These are phyloP conservation scores for Fragaria nilgerrensis DNA, from an alignment of 306 rosid genomes.

Conservation along the genomic window DNA sequence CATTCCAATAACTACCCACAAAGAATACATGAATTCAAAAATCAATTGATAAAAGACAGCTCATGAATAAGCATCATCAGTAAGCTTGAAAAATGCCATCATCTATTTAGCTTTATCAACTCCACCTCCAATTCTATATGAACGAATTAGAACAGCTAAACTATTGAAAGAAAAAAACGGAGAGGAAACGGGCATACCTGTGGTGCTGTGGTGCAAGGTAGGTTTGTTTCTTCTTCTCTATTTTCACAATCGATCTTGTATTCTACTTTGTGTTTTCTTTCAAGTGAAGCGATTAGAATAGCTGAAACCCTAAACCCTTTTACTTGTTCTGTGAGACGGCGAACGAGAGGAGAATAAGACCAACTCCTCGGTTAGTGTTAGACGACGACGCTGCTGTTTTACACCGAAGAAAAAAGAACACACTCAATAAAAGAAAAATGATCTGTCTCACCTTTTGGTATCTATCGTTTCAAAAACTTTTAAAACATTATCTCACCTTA, in stretches of 20 bases:
- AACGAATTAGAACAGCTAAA: background rate
- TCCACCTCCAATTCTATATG: background rate
- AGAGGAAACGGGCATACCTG: background rate
- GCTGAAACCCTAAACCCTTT: background rate
- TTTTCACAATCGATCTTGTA: background rate
- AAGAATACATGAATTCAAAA: background rate
- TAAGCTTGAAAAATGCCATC: background rate
- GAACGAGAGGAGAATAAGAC: no score
- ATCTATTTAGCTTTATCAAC: background rate
- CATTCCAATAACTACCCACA: no score
- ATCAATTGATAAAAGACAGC: background rate
- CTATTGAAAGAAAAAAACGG: background rate
- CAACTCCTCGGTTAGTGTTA: no score
- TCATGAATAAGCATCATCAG: background rate
- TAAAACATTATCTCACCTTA: no score
- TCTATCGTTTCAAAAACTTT: no score
- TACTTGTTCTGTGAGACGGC: background rate
- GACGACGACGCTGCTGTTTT: no score
- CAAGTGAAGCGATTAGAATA: background rate
- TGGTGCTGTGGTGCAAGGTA: background rate
- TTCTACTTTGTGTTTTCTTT: background rate
- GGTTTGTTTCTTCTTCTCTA: background rate
- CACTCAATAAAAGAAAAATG: no score
- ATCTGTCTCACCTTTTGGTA: no score
- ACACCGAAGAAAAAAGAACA: no score